These are phyloP conservation scores for Claviceps sp. DNA, from an alignment of 2,329 filamentous ascomycete species.

Conservation along the genomic window DNA sequence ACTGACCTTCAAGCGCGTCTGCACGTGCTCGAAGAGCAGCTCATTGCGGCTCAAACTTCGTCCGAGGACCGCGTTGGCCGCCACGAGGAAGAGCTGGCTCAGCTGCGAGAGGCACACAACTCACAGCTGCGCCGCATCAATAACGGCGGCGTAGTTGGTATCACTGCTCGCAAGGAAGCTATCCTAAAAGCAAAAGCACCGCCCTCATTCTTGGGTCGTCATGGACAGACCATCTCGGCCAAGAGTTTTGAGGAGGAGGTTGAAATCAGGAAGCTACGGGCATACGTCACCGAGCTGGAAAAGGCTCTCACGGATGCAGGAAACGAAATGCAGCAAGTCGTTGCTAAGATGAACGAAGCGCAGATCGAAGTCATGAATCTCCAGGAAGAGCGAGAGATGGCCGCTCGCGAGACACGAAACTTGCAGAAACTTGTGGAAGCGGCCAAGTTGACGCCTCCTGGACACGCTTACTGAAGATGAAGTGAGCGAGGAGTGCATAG, in stretches of 20 bases:
- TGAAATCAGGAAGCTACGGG: slow-evolving; percentile 62
- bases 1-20: slow-evolving; percentile 71
- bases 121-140: slow-evolving; percentile 64
- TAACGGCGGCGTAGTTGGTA: slow-evolving; percentile 23
- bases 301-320: slow-evolving; percentile 48
- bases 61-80: slow-evolving; percentile 73
- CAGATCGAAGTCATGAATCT: slow-evolving; percentile 76
- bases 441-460: slow-evolving; percentile 42
- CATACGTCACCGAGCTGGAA: slow-evolving; percentile 74
- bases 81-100: slow-evolving; percentile 74
- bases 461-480: slow-evolving; percentile 1
- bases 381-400: slow-evolving; percentile 61
- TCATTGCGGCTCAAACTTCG: slow-evolving; percentile 69
- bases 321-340: slow-evolving; percentile 69
- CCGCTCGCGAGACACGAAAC: slow-evolving; percentile 55
- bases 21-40: slow-evolving; percentile 68
- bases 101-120: slow-evolving; percentile 64
- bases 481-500: too few relatives aligned
- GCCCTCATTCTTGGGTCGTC: slow-evolving; percentile 20
- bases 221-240: slow-evolving; percentile 38
- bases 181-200: slow-evolving; percentile 19
- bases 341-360: slow-evolving; percentile 64
- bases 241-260: slow-evolving; percentile 59
- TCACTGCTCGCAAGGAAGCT: slow-evolving; percentile 19
- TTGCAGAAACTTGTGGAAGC: slow-evolving; percentile 54